A percentile compares a stretch with the other conserved stretches of the same genome.
Evolutionary conservation across 441 rosid genomes (phyloP).

Genomic region (Croton setiger): DNA sequence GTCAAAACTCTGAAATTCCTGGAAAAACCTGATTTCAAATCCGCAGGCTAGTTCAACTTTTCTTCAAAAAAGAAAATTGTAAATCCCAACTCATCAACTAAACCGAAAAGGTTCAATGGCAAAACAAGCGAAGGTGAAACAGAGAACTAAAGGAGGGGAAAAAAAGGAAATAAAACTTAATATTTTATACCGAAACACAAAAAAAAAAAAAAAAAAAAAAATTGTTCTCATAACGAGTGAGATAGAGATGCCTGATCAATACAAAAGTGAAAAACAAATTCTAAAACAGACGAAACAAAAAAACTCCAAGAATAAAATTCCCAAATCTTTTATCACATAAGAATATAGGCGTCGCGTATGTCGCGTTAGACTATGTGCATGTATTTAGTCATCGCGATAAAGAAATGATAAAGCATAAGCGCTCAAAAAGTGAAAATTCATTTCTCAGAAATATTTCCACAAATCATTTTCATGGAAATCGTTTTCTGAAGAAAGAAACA

Average conservation of each 20-base stretch:
- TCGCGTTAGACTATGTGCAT: not conserved
- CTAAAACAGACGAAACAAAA: not conserved
- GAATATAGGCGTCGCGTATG: not conserved
- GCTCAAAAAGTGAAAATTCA: not conserved
- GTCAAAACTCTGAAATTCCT: not conserved
- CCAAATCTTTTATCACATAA: not conserved
- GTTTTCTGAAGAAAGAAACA: slow-evolving; percentile 9
- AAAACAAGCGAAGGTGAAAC: not conserved
- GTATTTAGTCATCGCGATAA: not conserved
- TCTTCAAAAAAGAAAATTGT: not conserved
- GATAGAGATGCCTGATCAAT: not conserved
- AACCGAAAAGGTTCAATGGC: not conserved
- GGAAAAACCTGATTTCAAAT: not conserved
- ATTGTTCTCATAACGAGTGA: not conserved
- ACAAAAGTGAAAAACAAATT: not conserved
- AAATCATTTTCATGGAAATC: slow-evolving; percentile 5
- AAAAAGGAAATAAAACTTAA: not conserved
- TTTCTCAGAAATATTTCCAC: slow-evolving; percentile 5
- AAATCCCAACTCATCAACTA: not conserved
- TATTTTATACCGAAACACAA: not conserved
- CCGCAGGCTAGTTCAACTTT: not conserved
- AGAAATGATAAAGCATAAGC: not conserved
- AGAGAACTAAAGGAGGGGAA: not conserved
- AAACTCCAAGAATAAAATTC: no score
- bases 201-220: not conserved